These are phyloP conservation scores for Puccinia brachypodii DNA, from an alignment of 1,284 basidiomycete species.

Conservation along the genomic window DNA sequence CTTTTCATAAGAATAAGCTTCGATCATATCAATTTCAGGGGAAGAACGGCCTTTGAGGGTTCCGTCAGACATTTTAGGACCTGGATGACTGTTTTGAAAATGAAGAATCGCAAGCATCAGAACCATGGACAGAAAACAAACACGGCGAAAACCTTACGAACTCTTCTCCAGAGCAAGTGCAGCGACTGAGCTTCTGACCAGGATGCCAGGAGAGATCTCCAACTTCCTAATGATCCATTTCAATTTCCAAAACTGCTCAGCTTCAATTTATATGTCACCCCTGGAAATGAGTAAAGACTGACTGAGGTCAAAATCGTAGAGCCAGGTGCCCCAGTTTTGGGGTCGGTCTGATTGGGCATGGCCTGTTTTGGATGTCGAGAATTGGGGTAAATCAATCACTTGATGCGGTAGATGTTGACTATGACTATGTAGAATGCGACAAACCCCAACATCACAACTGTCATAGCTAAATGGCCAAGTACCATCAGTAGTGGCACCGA, in stretches of 20 bases:
- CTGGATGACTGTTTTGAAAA: slow-evolving; percentile 52
- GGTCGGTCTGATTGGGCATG: slow-evolving; percentile 48
- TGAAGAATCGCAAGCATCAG: slow-evolving; percentile 54
- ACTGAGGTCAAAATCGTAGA: slow-evolving; percentile 26
- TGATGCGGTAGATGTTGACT: background rate
- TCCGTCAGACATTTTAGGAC: slow-evolving; percentile 53
- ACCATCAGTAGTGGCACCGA: slow-evolving; percentile 56
- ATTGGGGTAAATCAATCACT: background rate
- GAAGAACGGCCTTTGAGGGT: slow-evolving; percentile 54
- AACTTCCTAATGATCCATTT: background rate
- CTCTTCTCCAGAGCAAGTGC: slow-evolving; percentile 54
- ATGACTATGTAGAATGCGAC: background rate
- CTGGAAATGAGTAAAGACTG: background rate
- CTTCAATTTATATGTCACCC: slow-evolving; percentile 11
- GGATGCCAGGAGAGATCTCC: slow-evolving; percentile 51
- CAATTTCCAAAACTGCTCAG: slow-evolving; percentile 50
- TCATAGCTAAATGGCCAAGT: slow-evolving; percentile 57
- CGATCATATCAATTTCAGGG: slow-evolving; percentile 56
- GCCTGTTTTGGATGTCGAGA: slow-evolving; percentile 2
- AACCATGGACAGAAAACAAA: background rate
- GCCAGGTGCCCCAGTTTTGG: slow-evolving; percentile 40
- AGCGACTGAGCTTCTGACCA: slow-evolving; percentile 54
- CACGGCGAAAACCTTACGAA: background rate
- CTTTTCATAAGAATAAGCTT: slow-evolving; percentile 52
- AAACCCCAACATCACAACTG: slow-evolving; percentile 54